A percentile compares a stretch with the other conserved stretches of the same genome.
Conservation (phyloP, 2,329 filamentous ascomycete genomes). For the Fusarium sp. region DNA sequence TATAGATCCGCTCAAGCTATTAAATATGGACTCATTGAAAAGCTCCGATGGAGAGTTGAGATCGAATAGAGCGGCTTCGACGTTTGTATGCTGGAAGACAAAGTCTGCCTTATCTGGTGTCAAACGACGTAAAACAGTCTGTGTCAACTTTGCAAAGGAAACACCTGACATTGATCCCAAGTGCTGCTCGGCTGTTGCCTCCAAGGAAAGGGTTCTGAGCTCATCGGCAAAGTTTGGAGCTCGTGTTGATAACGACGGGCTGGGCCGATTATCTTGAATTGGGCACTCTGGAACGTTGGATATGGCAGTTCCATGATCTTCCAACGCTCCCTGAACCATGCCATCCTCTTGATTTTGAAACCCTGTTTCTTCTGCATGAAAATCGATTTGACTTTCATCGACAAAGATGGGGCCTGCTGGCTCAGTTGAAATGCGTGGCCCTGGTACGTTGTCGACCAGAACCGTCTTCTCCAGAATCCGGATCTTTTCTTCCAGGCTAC, state of each 20-base stretch:
- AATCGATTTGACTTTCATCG: no score
- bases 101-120: background rate
- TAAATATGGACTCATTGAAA: background rate
- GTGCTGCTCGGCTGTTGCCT: background rate
- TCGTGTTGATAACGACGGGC: no score
- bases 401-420: background rate
- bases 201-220: background rate
- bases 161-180: background rate
- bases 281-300: background rate
- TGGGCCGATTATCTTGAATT: no score
- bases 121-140: background rate
- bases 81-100: background rate
- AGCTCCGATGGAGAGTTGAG: background rate
- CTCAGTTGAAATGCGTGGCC: background rate
- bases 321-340: no score
- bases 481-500: background rate
- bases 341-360: no score
- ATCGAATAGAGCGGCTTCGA: background rate
- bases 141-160: background rate
- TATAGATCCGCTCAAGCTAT: background rate
- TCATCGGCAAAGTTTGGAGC: background rate
- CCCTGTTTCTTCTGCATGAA: no score
- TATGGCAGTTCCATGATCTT: background rate
- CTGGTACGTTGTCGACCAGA: no score
- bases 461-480: background rate